Conservation (phyloP, 306 rosid species). For the Benincasa hispida region DNA sequence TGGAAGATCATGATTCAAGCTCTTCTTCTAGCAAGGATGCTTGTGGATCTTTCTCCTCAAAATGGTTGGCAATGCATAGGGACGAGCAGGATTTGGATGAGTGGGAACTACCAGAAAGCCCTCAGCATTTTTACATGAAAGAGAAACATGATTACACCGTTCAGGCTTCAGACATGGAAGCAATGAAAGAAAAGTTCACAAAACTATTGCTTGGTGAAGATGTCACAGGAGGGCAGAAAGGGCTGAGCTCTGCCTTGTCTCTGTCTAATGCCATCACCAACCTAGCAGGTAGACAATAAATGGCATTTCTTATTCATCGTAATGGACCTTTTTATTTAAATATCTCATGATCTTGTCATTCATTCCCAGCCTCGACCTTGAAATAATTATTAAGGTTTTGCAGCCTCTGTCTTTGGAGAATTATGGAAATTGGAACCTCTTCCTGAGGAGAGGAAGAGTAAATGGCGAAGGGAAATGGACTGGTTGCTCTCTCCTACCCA, state of each 20-base stretch:
- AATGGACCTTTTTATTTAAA: neutral
- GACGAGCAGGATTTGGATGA: constrained; percentile 51
- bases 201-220: constrained; percentile 85
- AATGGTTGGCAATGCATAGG: constrained; percentile 49
- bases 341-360: neutral
- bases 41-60: constrained; percentile 73
- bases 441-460: constrained; percentile 57
- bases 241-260: constrained; percentile 61
- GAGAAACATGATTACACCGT: constrained; percentile 41
- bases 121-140: constrained; percentile 39
- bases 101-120: constrained; percentile 59
- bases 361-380: neutral
- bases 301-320: neutral
- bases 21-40: constrained; percentile 82
- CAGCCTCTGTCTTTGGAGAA: constrained; percentile 84
- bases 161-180: constrained; percentile 49
- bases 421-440: constrained; percentile 93
- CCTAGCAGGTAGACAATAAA: constrained; percentile 45
- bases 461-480: constrained; percentile 79
- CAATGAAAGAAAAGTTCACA: constrained; percentile 78
- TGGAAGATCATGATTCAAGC: constrained; percentile 58
- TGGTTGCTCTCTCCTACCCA: constrained; percentile 91
- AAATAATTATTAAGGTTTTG: constrained; percentile 8
- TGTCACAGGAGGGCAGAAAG: constrained; percentile 71
- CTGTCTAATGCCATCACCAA: constrained; percentile 75